phyloP scores from a whole-genome alignment of 225 moss, liverwort and hornwort species.

The Asterella californica region DNA sequence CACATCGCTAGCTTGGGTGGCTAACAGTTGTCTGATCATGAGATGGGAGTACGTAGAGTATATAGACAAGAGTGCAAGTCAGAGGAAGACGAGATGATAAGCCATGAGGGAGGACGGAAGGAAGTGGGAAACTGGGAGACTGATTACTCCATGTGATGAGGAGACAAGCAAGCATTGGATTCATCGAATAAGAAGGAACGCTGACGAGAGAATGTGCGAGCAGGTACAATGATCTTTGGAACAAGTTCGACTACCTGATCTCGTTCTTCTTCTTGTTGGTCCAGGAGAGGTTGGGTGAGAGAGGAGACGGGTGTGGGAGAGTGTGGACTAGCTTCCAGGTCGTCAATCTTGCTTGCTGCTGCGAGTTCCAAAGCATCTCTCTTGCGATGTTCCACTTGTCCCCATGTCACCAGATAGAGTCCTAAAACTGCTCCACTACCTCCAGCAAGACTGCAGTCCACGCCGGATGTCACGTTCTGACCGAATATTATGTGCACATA shows the following conservation, averaged over 20 bases:
- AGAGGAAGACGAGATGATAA: not conserved
- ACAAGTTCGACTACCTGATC: slow-evolving; percentile 24
- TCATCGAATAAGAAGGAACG: slow-evolving; percentile 32
- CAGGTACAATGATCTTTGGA: not conserved
- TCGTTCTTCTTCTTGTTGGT: slow-evolving; percentile 8
- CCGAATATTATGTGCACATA: no score
- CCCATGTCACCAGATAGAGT: slow-evolving; percentile 48
- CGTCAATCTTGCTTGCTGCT: not conserved
- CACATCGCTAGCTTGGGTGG: not conserved
- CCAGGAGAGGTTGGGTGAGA: slow-evolving; percentile 40
- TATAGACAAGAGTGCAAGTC: not conserved
- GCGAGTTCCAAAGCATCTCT: slow-evolving; percentile 30
- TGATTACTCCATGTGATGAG: slow-evolving; percentile 28
- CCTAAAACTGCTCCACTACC: slow-evolving; percentile 43
- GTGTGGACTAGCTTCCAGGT: slow-evolving; percentile 26
- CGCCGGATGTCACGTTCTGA: not conserved
- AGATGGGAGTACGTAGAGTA: no score
- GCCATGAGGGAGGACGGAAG: not conserved
- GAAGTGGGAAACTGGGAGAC: not conserved
- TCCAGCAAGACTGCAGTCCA: slow-evolving; percentile 31
- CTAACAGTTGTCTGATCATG: not conserved
- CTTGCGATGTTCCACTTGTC: slow-evolving; percentile 45
- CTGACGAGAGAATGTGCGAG: slow-evolving; percentile 14
- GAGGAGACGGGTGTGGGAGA: slow-evolving; percentile 10
- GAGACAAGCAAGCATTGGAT: slow-evolving; percentile 21